These are phyloP conservation scores for Pyrus pyrifolia DNA, from an alignment of 306 rosid species.

Conservation along the genomic window DNA sequence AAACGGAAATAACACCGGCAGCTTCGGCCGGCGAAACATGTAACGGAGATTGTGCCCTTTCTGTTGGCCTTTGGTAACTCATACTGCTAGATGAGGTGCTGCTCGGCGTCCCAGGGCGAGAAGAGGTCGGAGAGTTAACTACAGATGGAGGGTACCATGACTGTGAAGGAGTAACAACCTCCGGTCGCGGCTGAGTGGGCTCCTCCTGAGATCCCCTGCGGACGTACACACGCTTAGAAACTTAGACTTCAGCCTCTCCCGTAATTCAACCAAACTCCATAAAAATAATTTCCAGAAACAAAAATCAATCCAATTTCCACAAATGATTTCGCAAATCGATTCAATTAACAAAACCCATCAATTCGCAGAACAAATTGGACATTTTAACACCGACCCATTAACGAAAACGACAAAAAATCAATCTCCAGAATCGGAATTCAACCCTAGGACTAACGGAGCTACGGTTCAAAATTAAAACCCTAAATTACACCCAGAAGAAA, in stretches of 20 bases:
- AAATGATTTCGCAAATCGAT: neutral
- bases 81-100: conserved; percentile 41
- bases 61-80: conserved; percentile 36
- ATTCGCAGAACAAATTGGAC: neutral
- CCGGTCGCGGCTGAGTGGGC: conserved; percentile 50
- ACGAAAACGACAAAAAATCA: neutral
- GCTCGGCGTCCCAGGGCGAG: conserved; percentile 65
- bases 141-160: conserved; percentile 86
- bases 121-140: conserved; percentile 42
- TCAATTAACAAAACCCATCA: neutral
- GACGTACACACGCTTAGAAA: neutral
- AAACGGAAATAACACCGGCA: conserved; percentile 52
- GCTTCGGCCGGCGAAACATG: conserved; percentile 83
- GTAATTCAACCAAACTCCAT: neutral
- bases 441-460: neutral
- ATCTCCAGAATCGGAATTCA: neutral
- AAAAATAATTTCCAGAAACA: neutral
- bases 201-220: conserved; percentile 86
- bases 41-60: conserved; percentile 39
- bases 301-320: neutral
- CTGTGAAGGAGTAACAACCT: conserved; percentile 43
- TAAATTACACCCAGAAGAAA: neutral
- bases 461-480: neutral
- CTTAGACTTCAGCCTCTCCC: neutral
- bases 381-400: neutral